Evolutionary conservation across 148 eudicot genomes (phyloP).

Genomic region (Selenicereus undatus): DNA sequence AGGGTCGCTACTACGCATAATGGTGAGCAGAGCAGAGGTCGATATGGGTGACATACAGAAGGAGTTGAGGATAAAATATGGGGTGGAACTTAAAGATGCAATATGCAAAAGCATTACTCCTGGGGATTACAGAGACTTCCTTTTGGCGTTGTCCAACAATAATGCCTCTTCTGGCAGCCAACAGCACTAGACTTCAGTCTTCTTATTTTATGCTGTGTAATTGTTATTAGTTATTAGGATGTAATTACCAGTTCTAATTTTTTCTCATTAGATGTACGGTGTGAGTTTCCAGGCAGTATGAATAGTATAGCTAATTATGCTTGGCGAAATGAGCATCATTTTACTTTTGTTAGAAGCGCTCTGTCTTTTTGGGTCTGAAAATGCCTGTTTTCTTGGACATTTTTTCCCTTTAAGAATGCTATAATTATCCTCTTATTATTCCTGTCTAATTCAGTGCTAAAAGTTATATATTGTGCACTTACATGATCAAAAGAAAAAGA

Average conservation of each 20-base stretch:
- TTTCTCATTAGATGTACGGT: background rate
- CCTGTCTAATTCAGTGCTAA: background rate
- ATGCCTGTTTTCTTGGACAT: background rate
- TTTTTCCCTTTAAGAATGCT: background rate
- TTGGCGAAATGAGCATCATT: too few species aligned
- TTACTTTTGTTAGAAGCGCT: background rate
- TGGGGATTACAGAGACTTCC: conserved; percentile 37
- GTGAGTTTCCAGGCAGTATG: background rate
- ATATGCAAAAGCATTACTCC: conserved; percentile 34
- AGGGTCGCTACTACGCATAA: conserved; percentile 41
- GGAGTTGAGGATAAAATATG: conserved; percentile 36
- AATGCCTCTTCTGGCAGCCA: background rate
- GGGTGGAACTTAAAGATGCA: conserved; percentile 31
- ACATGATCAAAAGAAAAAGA: too few species aligned
- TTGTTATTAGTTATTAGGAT: background rate
- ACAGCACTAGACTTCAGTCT: background rate
- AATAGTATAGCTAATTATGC: too few species aligned
- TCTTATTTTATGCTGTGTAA: background rate
- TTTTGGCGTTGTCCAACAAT: conserved; percentile 24
- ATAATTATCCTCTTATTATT: background rate
- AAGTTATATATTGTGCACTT: too few species aligned
- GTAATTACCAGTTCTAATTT: background rate
- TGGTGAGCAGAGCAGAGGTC: conserved; percentile 62
- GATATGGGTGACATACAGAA: conserved; percentile 58
- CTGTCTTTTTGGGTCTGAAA: background rate